Percentiles rank a stretch among this genome's conserved stretches.
Evolutionary conservation across 2,329 filamentous ascomycete genomes (phyloP).

Genomic region (Pestalotiopsis sp.): DNA sequence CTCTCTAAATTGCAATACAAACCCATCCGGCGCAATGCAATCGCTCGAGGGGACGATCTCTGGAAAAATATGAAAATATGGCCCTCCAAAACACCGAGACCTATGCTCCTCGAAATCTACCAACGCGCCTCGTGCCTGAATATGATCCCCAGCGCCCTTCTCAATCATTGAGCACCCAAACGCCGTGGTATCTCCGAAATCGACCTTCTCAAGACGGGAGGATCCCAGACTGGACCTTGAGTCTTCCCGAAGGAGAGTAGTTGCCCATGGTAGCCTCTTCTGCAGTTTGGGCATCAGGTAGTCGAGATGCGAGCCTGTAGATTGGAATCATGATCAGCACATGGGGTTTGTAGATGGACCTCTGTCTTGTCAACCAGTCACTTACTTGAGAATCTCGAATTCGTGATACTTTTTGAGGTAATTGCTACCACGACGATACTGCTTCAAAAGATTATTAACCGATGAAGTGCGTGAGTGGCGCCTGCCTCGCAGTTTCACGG

Average conservation of each 20-base stretch:
- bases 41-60: neutral
- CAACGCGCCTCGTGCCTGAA: neutral
- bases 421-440: constrained; percentile 70
- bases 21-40: neutral
- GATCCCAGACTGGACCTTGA: neutral
- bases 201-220: neutral
- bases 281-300: neutral
- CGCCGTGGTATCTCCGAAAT: neutral
- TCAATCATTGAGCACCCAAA: neutral
- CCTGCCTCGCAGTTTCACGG: constrained; percentile 58
- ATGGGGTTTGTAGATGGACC: neutral
- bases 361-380: constrained; percentile 15
- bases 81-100: neutral
- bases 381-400: constrained; percentile 80
- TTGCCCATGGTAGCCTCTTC: neutral
- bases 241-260: neutral
- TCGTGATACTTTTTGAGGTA: constrained; percentile 73
- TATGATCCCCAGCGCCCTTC: neutral
- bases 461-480: constrained; percentile 45
- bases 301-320: neutral
- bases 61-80: neutral
- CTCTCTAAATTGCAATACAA: neutral
- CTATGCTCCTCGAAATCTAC: neutral
- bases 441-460: constrained; percentile 61
- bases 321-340: neutral